Evolutionary conservation across 108 stramenopile species (phyloP).

Genomic region (Nitzschia palea): DNA sequence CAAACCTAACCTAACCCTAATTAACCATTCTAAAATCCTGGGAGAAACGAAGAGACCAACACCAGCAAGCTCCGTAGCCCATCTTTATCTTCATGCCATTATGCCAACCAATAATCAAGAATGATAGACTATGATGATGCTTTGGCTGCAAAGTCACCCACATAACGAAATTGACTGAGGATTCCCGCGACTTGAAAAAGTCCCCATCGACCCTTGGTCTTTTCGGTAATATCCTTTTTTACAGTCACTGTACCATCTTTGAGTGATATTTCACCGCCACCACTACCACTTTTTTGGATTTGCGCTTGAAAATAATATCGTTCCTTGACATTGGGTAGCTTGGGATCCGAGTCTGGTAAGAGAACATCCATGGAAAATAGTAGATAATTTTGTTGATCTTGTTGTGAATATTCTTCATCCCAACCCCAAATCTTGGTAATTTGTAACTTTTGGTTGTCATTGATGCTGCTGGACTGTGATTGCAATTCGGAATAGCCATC

Average conservation of each 20-base stretch:
- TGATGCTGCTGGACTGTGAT: neutral
- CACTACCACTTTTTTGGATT: slow-evolving; percentile 19
- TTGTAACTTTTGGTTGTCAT: neutral
- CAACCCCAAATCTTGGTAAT: slow-evolving; percentile 69
- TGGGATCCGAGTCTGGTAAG: slow-evolving; percentile 32
- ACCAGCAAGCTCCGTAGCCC: neutral
- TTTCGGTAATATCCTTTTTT: slow-evolving; percentile 50
- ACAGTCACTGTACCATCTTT: slow-evolving; percentile 63
- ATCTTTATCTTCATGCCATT: neutral
- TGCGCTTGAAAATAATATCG: slow-evolving; percentile 63
- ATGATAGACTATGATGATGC: slow-evolving; percentile 1
- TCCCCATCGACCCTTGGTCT: slow-evolving; percentile 52
- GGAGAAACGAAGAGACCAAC: too few relatives aligned
- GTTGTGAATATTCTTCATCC: slow-evolving; percentile 54
- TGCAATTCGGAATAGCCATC: slow-evolving; percentile 60
- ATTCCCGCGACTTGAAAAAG: slow-evolving; percentile 54
- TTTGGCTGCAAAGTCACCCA: slow-evolving; percentile 37
- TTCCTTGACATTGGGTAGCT: slow-evolving; percentile 5
- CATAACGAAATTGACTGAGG: slow-evolving; percentile 49
- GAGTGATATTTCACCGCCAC: slow-evolving; percentile 21
- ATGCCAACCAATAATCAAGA: neutral
- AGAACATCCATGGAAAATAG: slow-evolving; percentile 58
- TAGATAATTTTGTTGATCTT: slow-evolving; percentile 50
- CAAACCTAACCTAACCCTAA: too few relatives aligned
- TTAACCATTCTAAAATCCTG: too few relatives aligned